phyloP scores from a whole-genome alignment of 2,329 filamentous ascomycete species.

The Camillea tinctor region DNA sequence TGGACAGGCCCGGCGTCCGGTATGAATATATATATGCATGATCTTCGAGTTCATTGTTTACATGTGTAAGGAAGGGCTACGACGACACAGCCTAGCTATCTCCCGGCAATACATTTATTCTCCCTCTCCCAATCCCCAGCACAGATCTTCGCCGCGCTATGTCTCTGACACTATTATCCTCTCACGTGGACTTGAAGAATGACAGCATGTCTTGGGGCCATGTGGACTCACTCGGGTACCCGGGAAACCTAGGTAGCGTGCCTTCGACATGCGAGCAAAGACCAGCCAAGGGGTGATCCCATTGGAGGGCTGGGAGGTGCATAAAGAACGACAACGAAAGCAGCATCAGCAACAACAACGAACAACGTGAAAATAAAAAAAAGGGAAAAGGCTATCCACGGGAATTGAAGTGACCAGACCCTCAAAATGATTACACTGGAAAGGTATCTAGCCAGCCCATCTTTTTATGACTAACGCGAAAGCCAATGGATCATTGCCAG shows the following conservation, averaged over 20 bases:
- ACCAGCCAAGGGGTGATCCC: background rate
- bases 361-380: background rate
- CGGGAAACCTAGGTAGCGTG: background rate
- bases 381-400: no score
- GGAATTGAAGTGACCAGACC: no score
- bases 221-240: background rate
- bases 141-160: background rate
- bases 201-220: background rate
- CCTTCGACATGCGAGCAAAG: background rate
- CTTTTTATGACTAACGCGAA: background rate
- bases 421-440: background rate
- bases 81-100: background rate
- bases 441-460: background rate
- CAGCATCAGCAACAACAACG: background rate
- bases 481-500: background rate
- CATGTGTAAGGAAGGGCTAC: background rate
- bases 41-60: background rate
- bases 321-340: background rate
- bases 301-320: background rate
- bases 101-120: no score
- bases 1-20: no score
- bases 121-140: background rate
- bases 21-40: background rate
- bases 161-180: background rate
- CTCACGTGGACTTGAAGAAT: background rate